phyloP scores from a whole-genome alignment of 306 rosid species.

The Cicer cuneatum region DNA sequence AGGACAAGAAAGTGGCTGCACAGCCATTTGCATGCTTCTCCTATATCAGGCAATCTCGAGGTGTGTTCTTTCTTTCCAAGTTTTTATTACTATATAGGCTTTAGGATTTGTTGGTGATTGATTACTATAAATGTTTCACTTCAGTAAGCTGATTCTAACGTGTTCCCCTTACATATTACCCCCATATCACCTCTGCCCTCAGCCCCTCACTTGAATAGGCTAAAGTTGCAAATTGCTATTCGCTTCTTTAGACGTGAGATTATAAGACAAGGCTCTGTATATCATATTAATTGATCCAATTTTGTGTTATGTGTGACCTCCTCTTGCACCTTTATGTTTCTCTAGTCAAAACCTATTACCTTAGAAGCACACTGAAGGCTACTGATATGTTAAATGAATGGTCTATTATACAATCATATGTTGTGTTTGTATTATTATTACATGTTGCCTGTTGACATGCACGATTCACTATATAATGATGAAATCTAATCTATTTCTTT shows the following conservation, averaged over 20 bases:
- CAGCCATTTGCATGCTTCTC: conserved; percentile 96
- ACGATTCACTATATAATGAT: background rate
- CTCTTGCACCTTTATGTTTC: background rate
- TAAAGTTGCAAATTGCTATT: background rate
- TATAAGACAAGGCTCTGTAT: conserved; percentile 13
- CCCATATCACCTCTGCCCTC: background rate
- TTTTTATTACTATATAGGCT: conserved; percentile 6
- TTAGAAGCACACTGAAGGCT: background rate
- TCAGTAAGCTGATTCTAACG: background rate
- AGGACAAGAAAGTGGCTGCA: conserved; percentile 97
- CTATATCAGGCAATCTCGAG: conserved; percentile 92
- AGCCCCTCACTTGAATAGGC: background rate
- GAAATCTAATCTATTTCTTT: background rate
- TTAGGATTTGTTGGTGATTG: conserved; percentile 28
- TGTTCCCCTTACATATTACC: background rate
- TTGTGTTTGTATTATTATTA: background rate
- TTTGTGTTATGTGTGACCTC: background rate
- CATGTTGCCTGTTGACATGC: background rate
- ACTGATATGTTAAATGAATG: conserved; percentile 4
- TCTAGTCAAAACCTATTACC: background rate
- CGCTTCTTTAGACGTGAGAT: conserved; percentile 3
- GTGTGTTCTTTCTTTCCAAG: conserved; percentile 43
- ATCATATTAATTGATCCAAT: background rate
- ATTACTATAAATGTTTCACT: background rate
- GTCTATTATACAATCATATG: background rate